These are phyloP conservation scores for Nakaseomyces sp. DNA, from an alignment of 1,139 yeast genomes.

Conservation along the genomic window DNA sequence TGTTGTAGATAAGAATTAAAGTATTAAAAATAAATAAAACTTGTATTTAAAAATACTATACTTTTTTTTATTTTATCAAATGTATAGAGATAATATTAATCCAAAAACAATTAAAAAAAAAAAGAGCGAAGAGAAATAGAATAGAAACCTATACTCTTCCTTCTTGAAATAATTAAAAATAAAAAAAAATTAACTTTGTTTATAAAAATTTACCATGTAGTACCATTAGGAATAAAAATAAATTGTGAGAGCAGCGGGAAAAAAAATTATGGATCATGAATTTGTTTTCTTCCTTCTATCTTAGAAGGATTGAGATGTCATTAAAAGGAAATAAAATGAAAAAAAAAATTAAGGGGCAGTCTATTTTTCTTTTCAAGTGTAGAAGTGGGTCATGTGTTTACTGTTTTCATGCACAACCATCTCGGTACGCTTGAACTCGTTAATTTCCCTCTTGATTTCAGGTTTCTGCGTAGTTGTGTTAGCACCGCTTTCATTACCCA, in stretches of 20 bases:
- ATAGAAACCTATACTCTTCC: too few relatives aligned
- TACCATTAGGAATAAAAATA: not conserved
- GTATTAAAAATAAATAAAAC: not conserved
- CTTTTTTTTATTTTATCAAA: too few relatives aligned
- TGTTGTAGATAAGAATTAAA: not conserved
- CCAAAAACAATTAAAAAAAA: too few relatives aligned
- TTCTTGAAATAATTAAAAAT: not conserved
- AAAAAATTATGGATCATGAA: too few relatives aligned
- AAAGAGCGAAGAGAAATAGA: too few relatives aligned
- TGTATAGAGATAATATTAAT: not conserved
- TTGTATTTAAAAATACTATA: too few relatives aligned
- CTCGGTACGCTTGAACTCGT: slow-evolving; percentile 25
- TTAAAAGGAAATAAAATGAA: not conserved
- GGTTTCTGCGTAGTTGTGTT: slow-evolving; percentile 6
- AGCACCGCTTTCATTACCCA: slow-evolving; percentile 5
- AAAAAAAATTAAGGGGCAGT: not conserved
- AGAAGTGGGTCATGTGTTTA: slow-evolving; percentile 25
- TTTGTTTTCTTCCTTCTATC: too few relatives aligned
- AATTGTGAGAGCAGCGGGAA: too few relatives aligned
- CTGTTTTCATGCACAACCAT: slow-evolving; percentile 29
- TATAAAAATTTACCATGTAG: not conserved
- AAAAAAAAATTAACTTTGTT: not conserved
- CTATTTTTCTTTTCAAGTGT: not conserved
- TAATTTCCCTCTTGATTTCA: slow-evolving; percentile 24
- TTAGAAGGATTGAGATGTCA: too few relatives aligned